Percentiles rank a stretch among this genome's conserved stretches.
These are phyloP conservation scores for Rugosomyces carneus DNA, from an alignment of 1,284 basidiomycete genomes.

Conservation along the genomic window DNA sequence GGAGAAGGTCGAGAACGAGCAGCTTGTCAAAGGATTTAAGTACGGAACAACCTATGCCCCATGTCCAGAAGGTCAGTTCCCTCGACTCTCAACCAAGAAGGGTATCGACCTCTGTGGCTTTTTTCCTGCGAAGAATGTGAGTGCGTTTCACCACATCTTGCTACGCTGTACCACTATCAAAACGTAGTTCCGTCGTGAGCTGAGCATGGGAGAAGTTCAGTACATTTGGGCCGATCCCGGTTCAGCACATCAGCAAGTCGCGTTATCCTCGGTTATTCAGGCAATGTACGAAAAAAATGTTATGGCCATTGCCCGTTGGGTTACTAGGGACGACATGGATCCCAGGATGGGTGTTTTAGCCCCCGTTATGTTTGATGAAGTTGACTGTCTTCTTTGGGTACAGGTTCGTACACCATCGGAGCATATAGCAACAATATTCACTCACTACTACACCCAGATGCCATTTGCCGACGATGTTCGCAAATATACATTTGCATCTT, in stretches of 20 bases:
- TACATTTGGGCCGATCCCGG: slow-evolving; percentile 80
- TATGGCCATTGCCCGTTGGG: slow-evolving; percentile 79
- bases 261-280: slow-evolving; percentile 80
- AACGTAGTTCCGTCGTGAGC: slow-evolving; percentile 70
- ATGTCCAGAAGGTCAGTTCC: slow-evolving; percentile 76
- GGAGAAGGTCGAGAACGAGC: slow-evolving; percentile 64
- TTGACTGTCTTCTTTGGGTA: slow-evolving; percentile 80
- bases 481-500: slow-evolving; percentile 80
- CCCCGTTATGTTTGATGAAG: slow-evolving; percentile 56
- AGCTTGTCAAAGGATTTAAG: slow-evolving; percentile 80
- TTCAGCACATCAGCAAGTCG: slow-evolving; percentile 70
- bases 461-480: slow-evolving; percentile 94
- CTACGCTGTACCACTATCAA: neutral
- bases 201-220: slow-evolving; percentile 80
- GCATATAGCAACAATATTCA: neutral
- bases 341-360: slow-evolving; percentile 80
- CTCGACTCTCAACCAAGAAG: slow-evolving; percentile 62
- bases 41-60: slow-evolving; percentile 90
- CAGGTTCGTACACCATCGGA: slow-evolving; percentile 45
- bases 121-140: slow-evolving; percentile 60
- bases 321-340: slow-evolving; percentile 65
- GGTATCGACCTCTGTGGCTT: slow-evolving; percentile 90
- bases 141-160: slow-evolving; percentile 18
- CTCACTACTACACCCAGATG: slow-evolving; percentile 47
- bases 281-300: slow-evolving; percentile 68